Conservation (phyloP, 805 yeast genomes). For the Kazachstania kunashirensis region DNA sequence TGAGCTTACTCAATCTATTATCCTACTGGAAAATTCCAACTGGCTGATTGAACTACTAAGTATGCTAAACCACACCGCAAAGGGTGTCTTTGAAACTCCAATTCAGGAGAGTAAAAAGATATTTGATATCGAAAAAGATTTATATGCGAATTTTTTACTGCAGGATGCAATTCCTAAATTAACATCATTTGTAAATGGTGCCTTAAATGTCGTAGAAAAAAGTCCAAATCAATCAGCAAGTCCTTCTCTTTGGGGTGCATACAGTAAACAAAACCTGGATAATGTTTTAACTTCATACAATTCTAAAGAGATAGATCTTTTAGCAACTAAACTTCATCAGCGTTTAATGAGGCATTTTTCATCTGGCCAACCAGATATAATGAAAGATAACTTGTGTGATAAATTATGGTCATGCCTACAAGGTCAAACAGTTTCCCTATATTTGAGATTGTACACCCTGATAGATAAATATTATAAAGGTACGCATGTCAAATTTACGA, state of each 20-base stretch:
- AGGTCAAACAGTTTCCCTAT: slow-evolving; percentile 47
- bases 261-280: slow-evolving; percentile 48
- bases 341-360: slow-evolving; percentile 49
- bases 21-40: slow-evolving; percentile 44
- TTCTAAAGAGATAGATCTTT: slow-evolving; percentile 44
- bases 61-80: slow-evolving; percentile 12
- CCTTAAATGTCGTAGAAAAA: slow-evolving; percentile 37
- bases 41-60: slow-evolving; percentile 39
- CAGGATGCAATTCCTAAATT: slow-evolving; percentile 57
- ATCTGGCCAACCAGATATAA: slow-evolving; percentile 14
- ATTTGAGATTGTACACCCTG: slow-evolving; percentile 44
- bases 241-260: slow-evolving; percentile 54
- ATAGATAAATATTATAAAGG: slow-evolving; percentile 49
- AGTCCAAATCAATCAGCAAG: slow-evolving; percentile 25
- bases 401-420: slow-evolving; percentile 65
- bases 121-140: slow-evolving; percentile 28
- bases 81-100: slow-evolving; percentile 14
- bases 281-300: slow-evolving; percentile 49
- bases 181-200: slow-evolving; percentile 53
- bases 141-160: slow-evolving; percentile 40
- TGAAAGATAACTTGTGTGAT: slow-evolving; percentile 39
- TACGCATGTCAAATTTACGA: slow-evolving; percentile 40
- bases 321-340: slow-evolving; percentile 45
- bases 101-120: slow-evolving; percentile 20
- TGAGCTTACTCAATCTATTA: slow-evolving; percentile 34